phyloP scores from a whole-genome alignment of 495 filamentous ascomycete species.

The Hypoxylon subgilvum region DNA sequence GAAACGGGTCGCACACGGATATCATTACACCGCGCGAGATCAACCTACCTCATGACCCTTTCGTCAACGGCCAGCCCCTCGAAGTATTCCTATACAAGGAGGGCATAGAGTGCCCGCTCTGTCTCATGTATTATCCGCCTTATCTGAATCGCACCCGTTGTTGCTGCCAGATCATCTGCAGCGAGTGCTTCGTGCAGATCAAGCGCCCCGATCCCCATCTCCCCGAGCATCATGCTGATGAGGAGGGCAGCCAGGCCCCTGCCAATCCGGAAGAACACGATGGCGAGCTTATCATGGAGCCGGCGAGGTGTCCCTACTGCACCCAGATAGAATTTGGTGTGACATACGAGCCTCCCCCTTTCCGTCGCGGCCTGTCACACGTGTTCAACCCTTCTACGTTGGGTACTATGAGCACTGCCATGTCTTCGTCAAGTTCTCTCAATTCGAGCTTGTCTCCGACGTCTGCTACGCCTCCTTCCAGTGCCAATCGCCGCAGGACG shows the following conservation, averaged over 20 bases:
- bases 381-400: constrained; percentile 50
- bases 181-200: constrained; percentile 98
- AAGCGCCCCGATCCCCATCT: constrained; percentile 95
- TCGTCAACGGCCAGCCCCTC: constrained; percentile 87
- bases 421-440: constrained; percentile 65
- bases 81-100: constrained; percentile 94
- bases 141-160: constrained; percentile 95
- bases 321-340: constrained; percentile 93
- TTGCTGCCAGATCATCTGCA: constrained; percentile 96
- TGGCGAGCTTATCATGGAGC: constrained; percentile 80
- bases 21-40: constrained; percentile 72
- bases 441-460: constrained; percentile 54
- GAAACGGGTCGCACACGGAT: constrained; percentile 71
- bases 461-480: constrained; percentile 45
- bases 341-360: constrained; percentile 86
- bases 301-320: constrained; percentile 94
- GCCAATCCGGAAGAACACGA: constrained; percentile 59
- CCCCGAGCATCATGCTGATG: constrained; percentile 77
- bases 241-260: constrained; percentile 55
- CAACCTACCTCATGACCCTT: constrained; percentile 79
- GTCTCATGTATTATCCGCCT: constrained; percentile 93
- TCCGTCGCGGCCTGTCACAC: constrained; percentile 83
- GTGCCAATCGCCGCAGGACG: constrained; percentile 64
- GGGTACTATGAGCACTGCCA: constrained; percentile 66
- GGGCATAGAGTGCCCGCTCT: constrained; percentile 90